Evolutionary conservation across 148 eudicot species (phyloP).

Genomic region (Rhododendron henanense): DNA sequence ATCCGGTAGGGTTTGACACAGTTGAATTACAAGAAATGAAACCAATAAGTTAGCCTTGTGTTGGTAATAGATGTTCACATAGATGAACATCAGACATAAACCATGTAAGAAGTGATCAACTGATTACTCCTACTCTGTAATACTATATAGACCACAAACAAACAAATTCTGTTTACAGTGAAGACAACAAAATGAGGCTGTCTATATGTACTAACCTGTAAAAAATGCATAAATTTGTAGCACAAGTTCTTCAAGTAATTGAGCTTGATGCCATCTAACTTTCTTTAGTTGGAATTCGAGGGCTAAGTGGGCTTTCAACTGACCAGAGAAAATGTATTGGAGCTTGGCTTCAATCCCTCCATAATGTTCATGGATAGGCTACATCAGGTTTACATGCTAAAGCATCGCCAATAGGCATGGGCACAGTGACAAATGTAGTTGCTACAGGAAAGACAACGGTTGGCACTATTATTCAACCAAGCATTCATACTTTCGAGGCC

Average conservation of each 20-base stretch:
- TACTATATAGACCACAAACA: neutral
- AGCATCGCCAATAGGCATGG: constrained; percentile 53
- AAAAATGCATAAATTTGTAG: constrained; percentile 44
- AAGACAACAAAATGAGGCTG: neutral
- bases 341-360: constrained; percentile 68
- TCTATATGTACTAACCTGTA: no score
- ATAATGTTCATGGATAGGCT: constrained; percentile 69
- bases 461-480: no score
- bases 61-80: no score
- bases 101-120: no score
- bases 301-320: constrained; percentile 44
- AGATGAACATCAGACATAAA: no score
- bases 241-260: constrained; percentile 39
- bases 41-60: no score
- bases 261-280: constrained; percentile 43
- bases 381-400: constrained; percentile 73
- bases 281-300: constrained; percentile 50
- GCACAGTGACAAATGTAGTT: no score
- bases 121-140: no score
- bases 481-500: no score
- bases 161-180: neutral
- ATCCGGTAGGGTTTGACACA: no score
- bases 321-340: constrained; percentile 46
- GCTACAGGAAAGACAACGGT: no score
- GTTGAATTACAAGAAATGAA: no score